phyloP scores from a whole-genome alignment of 2,329 filamentous ascomycete genomes.

The Diaporthe amygdali region DNA sequence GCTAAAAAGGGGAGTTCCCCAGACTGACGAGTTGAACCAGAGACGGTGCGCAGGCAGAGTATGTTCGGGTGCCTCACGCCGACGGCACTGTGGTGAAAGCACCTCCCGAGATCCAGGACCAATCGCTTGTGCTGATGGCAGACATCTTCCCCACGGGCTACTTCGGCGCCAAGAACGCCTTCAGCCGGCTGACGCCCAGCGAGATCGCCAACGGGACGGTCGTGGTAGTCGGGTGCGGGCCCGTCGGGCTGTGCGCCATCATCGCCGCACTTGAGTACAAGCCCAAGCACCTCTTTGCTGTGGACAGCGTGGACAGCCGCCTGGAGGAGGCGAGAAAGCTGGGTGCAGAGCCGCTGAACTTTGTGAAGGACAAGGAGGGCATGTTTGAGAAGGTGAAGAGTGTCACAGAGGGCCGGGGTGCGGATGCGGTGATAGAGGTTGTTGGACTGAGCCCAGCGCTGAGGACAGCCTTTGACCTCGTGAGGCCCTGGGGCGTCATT shows the following conservation, averaged over 20 bases:
- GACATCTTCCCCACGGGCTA: conserved; percentile 91
- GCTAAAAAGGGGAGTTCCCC: not conserved
- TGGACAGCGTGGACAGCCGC: conserved; percentile 78
- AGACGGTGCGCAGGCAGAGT: conserved; percentile 84
- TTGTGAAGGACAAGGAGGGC: conserved; percentile 67
- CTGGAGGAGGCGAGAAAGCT: conserved; percentile 74
- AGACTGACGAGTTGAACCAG: not conserved
- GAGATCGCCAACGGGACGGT: conserved; percentile 71
- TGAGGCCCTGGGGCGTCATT: conserved; percentile 76
- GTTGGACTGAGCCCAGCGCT: conserved; percentile 74
- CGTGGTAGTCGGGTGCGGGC: conserved; percentile 84
- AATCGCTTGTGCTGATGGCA: conserved; percentile 83
- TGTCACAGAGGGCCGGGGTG: conserved; percentile 79
- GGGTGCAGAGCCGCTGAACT: conserved; percentile 85
- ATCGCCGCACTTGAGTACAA: conserved; percentile 77
- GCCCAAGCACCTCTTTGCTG: conserved; percentile 77
- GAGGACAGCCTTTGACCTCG: conserved; percentile 71
- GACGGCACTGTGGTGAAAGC: conserved; percentile 82
- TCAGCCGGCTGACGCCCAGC: conserved; percentile 56
- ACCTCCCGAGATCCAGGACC: conserved; percentile 72
- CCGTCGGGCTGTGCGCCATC: conserved; percentile 83
- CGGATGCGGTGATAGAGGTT: conserved; percentile 83
- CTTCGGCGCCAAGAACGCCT: conserved; percentile 81
- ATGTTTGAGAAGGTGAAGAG: conserved; percentile 74
- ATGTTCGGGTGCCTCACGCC: conserved; percentile 79